These are phyloP conservation scores for Wickerhamomyces queroliae DNA, from an alignment of 805 yeast genomes.

Conservation along the genomic window DNA sequence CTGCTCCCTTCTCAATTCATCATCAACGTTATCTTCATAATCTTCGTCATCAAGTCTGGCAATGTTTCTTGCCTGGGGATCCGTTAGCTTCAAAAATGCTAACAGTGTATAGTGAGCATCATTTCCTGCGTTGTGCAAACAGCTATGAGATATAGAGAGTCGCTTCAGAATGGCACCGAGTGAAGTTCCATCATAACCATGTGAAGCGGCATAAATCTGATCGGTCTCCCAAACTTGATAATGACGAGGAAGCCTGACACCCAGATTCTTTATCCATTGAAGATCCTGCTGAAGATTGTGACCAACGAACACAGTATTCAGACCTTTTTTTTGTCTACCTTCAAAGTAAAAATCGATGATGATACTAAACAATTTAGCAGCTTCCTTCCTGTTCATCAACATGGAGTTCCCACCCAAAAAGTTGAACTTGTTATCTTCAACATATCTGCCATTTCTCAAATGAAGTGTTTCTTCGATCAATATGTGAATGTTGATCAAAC, in stretches of 20 bases:
- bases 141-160: constrained; percentile 49
- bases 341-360: constrained; percentile 31
- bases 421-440: constrained; percentile 47
- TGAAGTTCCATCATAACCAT: constrained; percentile 33
- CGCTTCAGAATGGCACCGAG: constrained; percentile 40
- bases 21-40: constrained; percentile 1
- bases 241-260: constrained; percentile 38
- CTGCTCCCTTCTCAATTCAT: neutral
- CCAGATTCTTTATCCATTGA: constrained; percentile 41
- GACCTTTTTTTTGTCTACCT: constrained; percentile 21
- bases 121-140: constrained; percentile 66
- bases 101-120: constrained; percentile 61
- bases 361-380: no score
- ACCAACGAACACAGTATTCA: constrained; percentile 44
- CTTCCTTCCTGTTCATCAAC: no score
- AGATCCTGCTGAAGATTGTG: constrained; percentile 57
- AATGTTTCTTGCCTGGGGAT: constrained; percentile 32
- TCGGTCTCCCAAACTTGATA: constrained; percentile 40
- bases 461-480: constrained; percentile 37
- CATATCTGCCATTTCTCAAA: constrained; percentile 45
- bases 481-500: constrained; percentile 35
- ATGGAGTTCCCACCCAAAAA: constrained; percentile 48
- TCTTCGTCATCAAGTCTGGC: constrained; percentile 6
- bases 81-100: constrained; percentile 44
- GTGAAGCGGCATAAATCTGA: constrained; percentile 33